phyloP scores from a whole-genome alignment of 2,329 filamentous ascomycete genomes.

The Alternaria dauci region DNA sequence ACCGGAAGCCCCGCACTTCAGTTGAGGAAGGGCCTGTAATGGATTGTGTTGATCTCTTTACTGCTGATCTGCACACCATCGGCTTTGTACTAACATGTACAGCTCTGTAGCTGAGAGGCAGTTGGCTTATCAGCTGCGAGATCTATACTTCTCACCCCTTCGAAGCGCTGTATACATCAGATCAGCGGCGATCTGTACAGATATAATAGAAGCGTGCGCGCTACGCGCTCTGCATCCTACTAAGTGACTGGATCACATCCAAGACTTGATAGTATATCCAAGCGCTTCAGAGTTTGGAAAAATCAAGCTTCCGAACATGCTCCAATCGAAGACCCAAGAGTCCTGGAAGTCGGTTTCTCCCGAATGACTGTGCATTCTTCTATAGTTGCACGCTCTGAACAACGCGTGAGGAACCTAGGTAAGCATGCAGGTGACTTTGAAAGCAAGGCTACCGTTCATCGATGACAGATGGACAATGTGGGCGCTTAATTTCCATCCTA shows the following conservation, averaged over 20 bases:
- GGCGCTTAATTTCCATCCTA: neutral
- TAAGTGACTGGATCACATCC: neutral
- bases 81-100: neutral
- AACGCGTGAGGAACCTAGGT: neutral
- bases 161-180: neutral
- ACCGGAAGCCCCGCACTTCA: neutral
- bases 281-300: fast-evolving
- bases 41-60: neutral
- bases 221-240: no score
- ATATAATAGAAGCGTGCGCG: neutral
- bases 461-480: neutral
- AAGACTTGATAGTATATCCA: neutral
- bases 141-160: neutral
- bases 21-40: neutral
- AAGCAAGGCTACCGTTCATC: neutral
- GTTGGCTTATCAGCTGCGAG: neutral
- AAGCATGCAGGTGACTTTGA: neutral
- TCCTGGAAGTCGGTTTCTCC: fast-evolving
- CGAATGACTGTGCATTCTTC: no score
- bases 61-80: neutral
- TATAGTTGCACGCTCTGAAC: neutral
- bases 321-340: neutral
- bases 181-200: no score
- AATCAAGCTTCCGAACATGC: neutral
- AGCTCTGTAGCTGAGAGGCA: neutral